These are phyloP conservation scores for Dendrobium officinale DNA, from an alignment of 106 monocot genomes.

Conservation along the genomic window DNA sequence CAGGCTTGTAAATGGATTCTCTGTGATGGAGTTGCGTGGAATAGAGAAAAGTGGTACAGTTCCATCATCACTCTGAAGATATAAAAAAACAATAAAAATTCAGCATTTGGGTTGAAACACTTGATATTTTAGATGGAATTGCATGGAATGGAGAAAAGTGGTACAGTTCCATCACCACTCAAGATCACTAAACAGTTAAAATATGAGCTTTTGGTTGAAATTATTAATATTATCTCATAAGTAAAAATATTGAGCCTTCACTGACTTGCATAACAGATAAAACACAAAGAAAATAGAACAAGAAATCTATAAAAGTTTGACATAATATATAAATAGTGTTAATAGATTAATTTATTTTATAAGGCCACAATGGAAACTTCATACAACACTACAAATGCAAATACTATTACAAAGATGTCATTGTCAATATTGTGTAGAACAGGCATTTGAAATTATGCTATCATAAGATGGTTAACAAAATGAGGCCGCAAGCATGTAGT, in stretches of 20 bases:
- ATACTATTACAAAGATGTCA: background rate
- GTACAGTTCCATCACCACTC: slow-evolving; percentile 51
- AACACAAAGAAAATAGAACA: background rate
- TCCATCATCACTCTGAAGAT: slow-evolving; percentile 53
- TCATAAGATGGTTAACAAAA: background rate
- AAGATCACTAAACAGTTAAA: slow-evolving; percentile 6
- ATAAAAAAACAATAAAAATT: slow-evolving; percentile 4
- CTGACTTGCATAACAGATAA: background rate
- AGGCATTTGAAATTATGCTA: background rate
- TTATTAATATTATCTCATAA: background rate
- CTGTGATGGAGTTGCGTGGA: slow-evolving; percentile 61
- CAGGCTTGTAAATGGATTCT: slow-evolving; percentile 94
- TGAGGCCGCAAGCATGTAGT: background rate
- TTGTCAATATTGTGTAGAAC: background rate
- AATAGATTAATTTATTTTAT: background rate
- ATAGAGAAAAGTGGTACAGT: slow-evolving; percentile 60
- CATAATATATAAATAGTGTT: background rate
- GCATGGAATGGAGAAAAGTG: slow-evolving; percentile 65
- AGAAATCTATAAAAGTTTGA: background rate
- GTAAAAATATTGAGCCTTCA: background rate
- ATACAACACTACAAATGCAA: background rate
- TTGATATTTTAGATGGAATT: slow-evolving; percentile 24
- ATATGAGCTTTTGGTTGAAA: slow-evolving; percentile 2
- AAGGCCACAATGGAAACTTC: background rate
- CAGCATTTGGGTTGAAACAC: slow-evolving; percentile 2